phyloP scores from a whole-genome alignment of 768 basidiomycete species.

The Mycena pura region DNA sequence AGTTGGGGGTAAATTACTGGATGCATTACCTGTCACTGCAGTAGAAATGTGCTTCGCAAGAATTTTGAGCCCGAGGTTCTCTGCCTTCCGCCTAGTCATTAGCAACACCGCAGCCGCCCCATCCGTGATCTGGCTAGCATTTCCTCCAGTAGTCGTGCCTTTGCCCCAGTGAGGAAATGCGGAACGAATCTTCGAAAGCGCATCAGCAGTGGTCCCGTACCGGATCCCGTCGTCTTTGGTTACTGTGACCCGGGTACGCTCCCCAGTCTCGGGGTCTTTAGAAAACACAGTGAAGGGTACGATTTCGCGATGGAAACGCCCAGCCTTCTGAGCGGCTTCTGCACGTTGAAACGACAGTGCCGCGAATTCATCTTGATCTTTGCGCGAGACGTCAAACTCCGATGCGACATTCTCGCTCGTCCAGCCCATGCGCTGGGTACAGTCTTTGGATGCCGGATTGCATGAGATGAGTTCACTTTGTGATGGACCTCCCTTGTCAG shows the following conservation, averaged over 20 bases:
- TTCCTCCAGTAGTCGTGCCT: constrained; percentile 79
- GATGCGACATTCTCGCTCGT: constrained; percentile 85
- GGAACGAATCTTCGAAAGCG: constrained; percentile 65
- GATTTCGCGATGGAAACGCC: constrained; percentile 73
- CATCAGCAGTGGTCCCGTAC: constrained; percentile 72
- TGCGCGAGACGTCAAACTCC: constrained; percentile 74
- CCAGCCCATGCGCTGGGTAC: constrained; percentile 84
- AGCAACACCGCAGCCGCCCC: constrained; percentile 83
- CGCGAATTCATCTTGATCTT: constrained; percentile 79
- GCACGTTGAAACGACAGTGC: constrained; percentile 81
- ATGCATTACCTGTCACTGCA: constrained; percentile 60
- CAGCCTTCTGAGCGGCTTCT: constrained; percentile 72
- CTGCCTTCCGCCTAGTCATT: constrained; percentile 83
- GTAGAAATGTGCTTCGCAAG: constrained; percentile 84
- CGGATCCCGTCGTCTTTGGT: constrained; percentile 81
- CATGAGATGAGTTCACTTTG: constrained; percentile 67
- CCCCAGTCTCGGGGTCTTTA: constrained; percentile 61
- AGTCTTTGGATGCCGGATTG: constrained; percentile 64
- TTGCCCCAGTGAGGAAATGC: constrained; percentile 89
- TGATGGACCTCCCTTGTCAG: constrained; percentile 65
- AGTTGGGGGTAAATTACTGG: neutral
- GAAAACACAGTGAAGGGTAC: constrained; percentile 75
- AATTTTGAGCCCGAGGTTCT: constrained; percentile 72
- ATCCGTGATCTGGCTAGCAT: constrained; percentile 86
- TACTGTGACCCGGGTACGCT: constrained; percentile 59